These are phyloP conservation scores for Cercospora sesami DNA, from an alignment of 2,329 filamentous ascomycete species.

Conservation along the genomic window DNA sequence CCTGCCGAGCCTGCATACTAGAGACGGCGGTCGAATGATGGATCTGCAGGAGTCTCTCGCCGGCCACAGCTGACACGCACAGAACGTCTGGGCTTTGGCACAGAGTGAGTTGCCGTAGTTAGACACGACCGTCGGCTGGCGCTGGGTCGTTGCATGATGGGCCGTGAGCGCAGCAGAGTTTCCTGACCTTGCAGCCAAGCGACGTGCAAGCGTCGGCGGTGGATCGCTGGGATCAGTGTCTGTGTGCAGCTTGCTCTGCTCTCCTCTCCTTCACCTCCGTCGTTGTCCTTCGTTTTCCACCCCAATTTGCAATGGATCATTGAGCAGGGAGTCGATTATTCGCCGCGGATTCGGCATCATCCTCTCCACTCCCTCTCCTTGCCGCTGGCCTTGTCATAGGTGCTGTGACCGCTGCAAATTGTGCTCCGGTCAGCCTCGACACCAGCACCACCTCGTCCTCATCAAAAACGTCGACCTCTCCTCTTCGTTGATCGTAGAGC, in stretches of 20 bases:
- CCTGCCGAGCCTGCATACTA: constrained; percentile 4
- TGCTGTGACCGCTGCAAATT: constrained; percentile 27
- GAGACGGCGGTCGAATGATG: constrained; percentile 12
- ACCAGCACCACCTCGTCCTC: constrained; percentile 11
- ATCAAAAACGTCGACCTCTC: constrained; percentile 37
- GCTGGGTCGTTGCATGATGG: constrained; percentile 8
- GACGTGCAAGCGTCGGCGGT: constrained; percentile 9
- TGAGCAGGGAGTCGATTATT: constrained; percentile 26
- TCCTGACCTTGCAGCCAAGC: constrained; percentile 13
- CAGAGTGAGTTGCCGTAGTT: constrained; percentile 12
- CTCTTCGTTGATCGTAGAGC: constrained; percentile 48
- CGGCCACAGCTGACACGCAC: constrained; percentile 10
- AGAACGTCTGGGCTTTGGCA: constrained; percentile 9
- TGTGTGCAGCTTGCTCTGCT: constrained; percentile 4
- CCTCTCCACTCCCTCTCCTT: constrained; percentile 26
- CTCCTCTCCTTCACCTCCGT: constrained; percentile 3
- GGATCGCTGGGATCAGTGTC: constrained; percentile 13
- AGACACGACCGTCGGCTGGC: constrained; percentile 7
- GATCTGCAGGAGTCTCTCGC: constrained; percentile 18
- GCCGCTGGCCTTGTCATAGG: constrained; percentile 21
- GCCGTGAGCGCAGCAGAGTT: constrained; percentile 12
- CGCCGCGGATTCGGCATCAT: constrained; percentile 28
- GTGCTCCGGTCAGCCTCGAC: constrained; percentile 30
- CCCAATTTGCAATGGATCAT: constrained; percentile 27
- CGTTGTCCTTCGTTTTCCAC: constrained; percentile 13